Conservation (phyloP, 805 yeast genomes). For the Metschnikowia reukaufii region DNA sequence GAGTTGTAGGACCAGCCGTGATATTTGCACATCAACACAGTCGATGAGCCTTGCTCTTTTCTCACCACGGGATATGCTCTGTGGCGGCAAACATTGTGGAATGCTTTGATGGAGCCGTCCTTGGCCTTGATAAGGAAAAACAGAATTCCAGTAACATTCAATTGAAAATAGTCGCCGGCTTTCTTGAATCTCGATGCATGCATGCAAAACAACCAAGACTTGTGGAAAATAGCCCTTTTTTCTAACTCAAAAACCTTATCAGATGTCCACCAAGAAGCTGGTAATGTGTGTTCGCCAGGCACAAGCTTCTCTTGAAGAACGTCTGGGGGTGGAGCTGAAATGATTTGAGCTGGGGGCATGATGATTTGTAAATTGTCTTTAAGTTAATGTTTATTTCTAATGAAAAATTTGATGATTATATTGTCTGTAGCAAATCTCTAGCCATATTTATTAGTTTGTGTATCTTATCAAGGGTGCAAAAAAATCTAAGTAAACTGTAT, state of each 20-base stretch:
- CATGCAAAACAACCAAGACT: constrained; percentile 55
- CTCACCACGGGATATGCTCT: constrained; percentile 62
- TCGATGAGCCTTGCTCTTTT: constrained; percentile 59
- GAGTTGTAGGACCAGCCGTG: constrained; percentile 67
- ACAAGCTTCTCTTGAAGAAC: constrained; percentile 18
- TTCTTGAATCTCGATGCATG: constrained; percentile 54
- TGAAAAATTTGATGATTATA: neutral
- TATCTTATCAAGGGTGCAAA: constrained; percentile 10
- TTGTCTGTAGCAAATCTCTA: constrained; percentile 1
- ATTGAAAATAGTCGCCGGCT: constrained; percentile 58
- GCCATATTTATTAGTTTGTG: constrained; percentile 11
- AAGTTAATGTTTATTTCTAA: neutral
- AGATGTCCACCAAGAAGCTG: constrained; percentile 68
- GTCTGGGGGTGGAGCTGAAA: constrained; percentile 29
- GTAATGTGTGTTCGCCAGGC: constrained; percentile 48
- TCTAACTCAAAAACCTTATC: constrained; percentile 58
- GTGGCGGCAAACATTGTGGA: constrained; percentile 66
- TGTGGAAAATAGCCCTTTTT: constrained; percentile 55
- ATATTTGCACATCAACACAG: constrained; percentile 57
- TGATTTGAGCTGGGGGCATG: constrained; percentile 9
- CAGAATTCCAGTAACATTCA: constrained; percentile 51
- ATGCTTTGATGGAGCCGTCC: constrained; percentile 52
- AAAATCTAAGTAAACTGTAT: constrained; percentile 4
- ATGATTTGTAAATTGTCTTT: constrained; percentile 1
- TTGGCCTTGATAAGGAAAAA: constrained; percentile 57